These are phyloP conservation scores for Diaporthe humulicola DNA, from an alignment of 2,329 filamentous ascomycete genomes.

Conservation along the genomic window DNA sequence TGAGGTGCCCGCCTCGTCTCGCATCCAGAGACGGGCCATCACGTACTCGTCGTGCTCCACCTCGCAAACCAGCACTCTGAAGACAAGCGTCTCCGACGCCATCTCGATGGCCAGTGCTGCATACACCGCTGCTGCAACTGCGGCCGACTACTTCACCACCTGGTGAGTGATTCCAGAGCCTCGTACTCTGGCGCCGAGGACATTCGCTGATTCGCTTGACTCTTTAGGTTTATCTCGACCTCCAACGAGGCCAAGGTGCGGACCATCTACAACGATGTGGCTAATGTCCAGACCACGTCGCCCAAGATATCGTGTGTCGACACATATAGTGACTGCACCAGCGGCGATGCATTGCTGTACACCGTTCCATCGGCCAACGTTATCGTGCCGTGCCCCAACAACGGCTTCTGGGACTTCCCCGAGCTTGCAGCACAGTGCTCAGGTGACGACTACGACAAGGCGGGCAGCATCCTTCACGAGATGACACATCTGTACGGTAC, in stretches of 20 bases:
- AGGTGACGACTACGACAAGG: constrained; percentile 40
- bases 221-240: constrained; percentile 35
- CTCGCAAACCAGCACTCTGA: constrained; percentile 34
- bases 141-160: constrained; percentile 40
- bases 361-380: constrained; percentile 37
- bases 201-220: not conserved
- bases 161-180: not conserved
- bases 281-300: constrained; percentile 39
- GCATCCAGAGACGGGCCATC: constrained; percentile 35
- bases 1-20: constrained; percentile 15
- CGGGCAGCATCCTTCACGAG: constrained; percentile 41
- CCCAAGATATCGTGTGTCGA: constrained; percentile 39
- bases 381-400: constrained; percentile 40
- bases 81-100: constrained; percentile 34
- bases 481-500: constrained; percentile 40
- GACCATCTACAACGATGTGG: constrained; percentile 39
- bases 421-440: constrained; percentile 39
- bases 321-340: constrained; percentile 39
- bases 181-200: not conserved
- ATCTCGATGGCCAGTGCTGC: constrained; percentile 36
- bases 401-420: constrained; percentile 40
- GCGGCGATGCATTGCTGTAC: constrained; percentile 38
- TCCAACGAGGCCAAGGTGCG: constrained; percentile 33
- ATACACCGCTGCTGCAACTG: constrained; percentile 38
- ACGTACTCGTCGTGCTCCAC: constrained; percentile 35